Evolutionary conservation across 2,329 filamentous ascomycete species (phyloP).

Genomic region (Sclerotinia trifoliorum): DNA sequence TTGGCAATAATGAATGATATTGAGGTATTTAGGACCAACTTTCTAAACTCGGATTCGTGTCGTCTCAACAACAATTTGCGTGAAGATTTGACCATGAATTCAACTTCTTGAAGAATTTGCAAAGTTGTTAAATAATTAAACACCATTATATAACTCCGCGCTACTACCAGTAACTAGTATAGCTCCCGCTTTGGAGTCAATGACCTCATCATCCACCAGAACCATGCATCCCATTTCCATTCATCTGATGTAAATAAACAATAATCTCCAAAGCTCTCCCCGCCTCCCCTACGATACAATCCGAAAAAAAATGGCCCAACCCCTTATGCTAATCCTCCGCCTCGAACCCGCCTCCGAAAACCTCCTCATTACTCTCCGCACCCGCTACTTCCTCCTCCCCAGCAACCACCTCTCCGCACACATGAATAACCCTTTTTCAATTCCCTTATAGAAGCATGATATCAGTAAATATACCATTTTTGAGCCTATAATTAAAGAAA

Average conservation of each 20-base stretch:
- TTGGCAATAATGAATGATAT: too few species aligned
- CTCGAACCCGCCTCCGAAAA: slow-evolving; percentile 16
- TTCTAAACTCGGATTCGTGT: too few species aligned
- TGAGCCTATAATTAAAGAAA: too few species aligned
- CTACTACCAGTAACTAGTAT: neutral
- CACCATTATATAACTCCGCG: neutral
- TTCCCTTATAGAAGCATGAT: too few species aligned
- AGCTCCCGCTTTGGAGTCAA: neutral
- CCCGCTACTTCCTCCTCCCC: slow-evolving; percentile 13
- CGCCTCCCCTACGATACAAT: neutral
- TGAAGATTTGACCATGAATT: too few species aligned
- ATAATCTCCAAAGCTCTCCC: neutral
- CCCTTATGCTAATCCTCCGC: slow-evolving; percentile 22
- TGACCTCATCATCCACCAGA: neutral
- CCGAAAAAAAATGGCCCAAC: slow-evolving; percentile 21
- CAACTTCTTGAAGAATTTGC: too few species aligned
- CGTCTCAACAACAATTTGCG: too few species aligned
- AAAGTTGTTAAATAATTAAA: neutral
- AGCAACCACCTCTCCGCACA: slow-evolving; percentile 24
- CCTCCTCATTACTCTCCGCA: slow-evolving; percentile 17
- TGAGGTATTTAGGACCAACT: too few species aligned
- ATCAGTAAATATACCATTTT: too few species aligned
- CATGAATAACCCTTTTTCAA: too few species aligned
- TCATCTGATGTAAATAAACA: too few species aligned
- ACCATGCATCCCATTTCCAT: neutral